Conservation (phyloP, 1,284 basidiomycete genomes). For the Tremellales sp. region DNA sequence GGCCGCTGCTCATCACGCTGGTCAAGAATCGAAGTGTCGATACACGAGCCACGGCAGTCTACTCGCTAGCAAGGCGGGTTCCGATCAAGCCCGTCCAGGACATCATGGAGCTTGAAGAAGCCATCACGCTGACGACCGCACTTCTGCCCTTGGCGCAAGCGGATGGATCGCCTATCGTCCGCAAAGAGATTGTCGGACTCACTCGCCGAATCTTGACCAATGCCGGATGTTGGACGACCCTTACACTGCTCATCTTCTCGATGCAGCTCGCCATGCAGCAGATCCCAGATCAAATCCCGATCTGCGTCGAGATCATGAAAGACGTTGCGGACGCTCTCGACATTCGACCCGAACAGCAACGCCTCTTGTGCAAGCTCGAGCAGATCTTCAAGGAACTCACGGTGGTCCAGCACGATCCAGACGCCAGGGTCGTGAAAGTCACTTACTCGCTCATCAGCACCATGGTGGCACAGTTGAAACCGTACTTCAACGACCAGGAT, state of each 20-base stretch:
- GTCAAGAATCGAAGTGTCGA: constrained; percentile 19
- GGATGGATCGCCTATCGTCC: constrained; percentile 29
- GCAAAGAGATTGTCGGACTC: constrained; percentile 26
- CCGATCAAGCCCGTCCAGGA: not conserved
- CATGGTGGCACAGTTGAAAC: not conserved
- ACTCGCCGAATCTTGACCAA: constrained; percentile 13
- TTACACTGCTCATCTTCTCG: constrained; percentile 16
- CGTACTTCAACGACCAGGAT: not conserved
- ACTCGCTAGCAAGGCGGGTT: constrained; percentile 26
- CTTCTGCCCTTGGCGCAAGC: not conserved
- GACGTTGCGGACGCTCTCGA: not conserved
- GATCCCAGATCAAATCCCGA: not conserved
- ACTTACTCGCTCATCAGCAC: not conserved
- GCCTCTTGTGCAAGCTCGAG: not conserved
- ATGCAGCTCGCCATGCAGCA: constrained; percentile 8
- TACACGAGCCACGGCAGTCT: constrained; percentile 25
- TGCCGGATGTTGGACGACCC: constrained; percentile 14
- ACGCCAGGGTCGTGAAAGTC: constrained; percentile 3
- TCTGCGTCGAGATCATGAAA: constrained; percentile 3
- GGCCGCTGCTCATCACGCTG: constrained; percentile 12
- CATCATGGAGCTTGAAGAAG: not conserved
- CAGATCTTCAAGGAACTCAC: constrained; percentile 3
- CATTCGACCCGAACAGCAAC: not conserved
- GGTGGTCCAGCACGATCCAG: constrained; percentile 9
- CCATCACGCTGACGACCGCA: not conserved